A percentile compares a stretch with the other conserved stretches of the same genome.
Evolutionary conservation across 2,329 filamentous ascomycete species (phyloP).

Genomic region (Emergomyces orientalis): DNA sequence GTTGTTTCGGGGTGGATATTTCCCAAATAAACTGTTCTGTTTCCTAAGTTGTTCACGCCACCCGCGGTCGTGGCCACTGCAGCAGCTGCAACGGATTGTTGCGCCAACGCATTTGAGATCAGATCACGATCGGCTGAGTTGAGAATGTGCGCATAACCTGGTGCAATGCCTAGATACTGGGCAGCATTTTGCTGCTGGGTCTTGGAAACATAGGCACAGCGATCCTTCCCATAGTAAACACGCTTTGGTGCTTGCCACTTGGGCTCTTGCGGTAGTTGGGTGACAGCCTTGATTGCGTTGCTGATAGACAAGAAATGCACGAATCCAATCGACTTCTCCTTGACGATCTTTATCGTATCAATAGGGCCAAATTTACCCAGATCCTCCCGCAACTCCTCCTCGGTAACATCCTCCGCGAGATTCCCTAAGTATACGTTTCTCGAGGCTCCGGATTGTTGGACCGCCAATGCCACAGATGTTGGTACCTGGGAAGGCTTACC

Average conservation of each 20-base stretch:
- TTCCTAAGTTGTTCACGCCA: constrained; percentile 93
- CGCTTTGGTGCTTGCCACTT: constrained; percentile 95
- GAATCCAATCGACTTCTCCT: constrained; percentile 96
- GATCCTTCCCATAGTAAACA: constrained; percentile 97
- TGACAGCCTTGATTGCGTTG: constrained; percentile 96
- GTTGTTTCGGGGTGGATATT: constrained; percentile 99
- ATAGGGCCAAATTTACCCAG: constrained; percentile 93
- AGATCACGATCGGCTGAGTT: constrained; percentile 93
- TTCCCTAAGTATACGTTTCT: constrained; percentile 96
- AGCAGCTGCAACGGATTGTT: constrained; percentile 93
- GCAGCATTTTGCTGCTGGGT: constrained; percentile 98
- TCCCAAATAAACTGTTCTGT: constrained; percentile 93
- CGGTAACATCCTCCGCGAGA: constrained; percentile 75
- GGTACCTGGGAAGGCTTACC: constrained; percentile 97
- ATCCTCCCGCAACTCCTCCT: constrained; percentile 89
- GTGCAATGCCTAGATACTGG: constrained; percentile 93
- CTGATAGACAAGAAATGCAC: constrained; percentile 95
- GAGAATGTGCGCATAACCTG: constrained; percentile 90
- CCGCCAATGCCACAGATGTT: constrained; percentile 91
- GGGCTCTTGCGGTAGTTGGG: constrained; percentile 86
- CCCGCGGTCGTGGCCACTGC: constrained; percentile 94
- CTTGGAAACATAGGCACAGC: constrained; percentile 97
- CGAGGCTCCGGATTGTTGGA: constrained; percentile 94
- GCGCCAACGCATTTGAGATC: constrained; percentile 90
- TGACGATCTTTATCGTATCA: constrained; percentile 94